Conservation (phyloP, 1,284 basidiomycete genomes). For the Bjerkandera adusta region DNA sequence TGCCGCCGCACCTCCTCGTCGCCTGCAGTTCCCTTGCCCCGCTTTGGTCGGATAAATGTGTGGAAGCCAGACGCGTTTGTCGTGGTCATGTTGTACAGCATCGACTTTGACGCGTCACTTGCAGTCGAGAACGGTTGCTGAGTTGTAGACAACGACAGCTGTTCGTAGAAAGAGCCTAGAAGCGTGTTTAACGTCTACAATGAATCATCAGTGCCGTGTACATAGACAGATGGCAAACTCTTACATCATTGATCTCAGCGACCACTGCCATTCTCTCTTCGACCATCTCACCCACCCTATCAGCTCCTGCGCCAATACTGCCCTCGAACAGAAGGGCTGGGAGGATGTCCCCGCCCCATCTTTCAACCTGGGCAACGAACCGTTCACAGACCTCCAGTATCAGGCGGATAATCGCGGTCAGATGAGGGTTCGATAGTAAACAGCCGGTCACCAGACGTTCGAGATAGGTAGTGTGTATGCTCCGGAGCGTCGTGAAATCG, state of each 20-base stretch:
- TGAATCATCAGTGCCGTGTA: constrained; percentile 7
- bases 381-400: constrained; percentile 82
- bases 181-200: constrained; percentile 57
- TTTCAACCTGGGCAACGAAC: constrained; percentile 81
- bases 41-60: constrained; percentile 45
- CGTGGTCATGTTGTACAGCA: constrained; percentile 58
- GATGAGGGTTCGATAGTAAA: constrained; percentile 65
- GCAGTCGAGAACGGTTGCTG: constrained; percentile 60
- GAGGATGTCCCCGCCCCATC: constrained; percentile 91
- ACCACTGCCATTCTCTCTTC: constrained; percentile 66
- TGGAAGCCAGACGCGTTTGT: constrained; percentile 55
- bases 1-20: constrained; percentile 72
- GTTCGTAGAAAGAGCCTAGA: constrained; percentile 74
- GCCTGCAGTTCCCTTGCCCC: constrained; percentile 46
- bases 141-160: constrained; percentile 70
- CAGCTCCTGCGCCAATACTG: constrained; percentile 52
- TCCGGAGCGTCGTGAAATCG: constrained; percentile 84
- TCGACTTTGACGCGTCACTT: constrained; percentile 66
- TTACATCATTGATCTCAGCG: constrained; percentile 73
- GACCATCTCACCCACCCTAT: constrained; percentile 66
- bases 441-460: constrained; percentile 80
- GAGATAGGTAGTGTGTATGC: constrained; percentile 79
- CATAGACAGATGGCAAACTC: constrained; percentile 19
- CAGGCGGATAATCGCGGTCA: constrained; percentile 63
- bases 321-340: constrained; percentile 82